Base-by-base conservation (phyloP, 768 basidiomycete species). In the Pulveroboletus ravenelii region DNA sequence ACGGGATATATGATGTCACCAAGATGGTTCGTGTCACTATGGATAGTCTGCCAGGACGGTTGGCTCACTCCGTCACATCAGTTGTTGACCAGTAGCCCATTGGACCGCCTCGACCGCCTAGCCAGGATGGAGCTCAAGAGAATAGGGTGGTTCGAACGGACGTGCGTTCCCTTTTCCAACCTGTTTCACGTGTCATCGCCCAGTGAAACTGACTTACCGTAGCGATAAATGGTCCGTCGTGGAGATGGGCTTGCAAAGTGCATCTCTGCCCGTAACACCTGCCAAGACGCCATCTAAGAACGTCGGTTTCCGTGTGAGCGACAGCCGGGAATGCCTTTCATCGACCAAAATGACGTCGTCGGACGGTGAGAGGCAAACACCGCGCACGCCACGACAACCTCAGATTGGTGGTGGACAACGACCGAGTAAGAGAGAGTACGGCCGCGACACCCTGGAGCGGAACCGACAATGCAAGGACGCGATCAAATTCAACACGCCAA, bases 141-240 rank as follows among this genome's bases (percentile, higher is more conserved):
- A 38, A 56, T 62, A 5, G 66, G 66, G 18, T 66, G 65, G 65
- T 53, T 66, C 6, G 64, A 66, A 54, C 63, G 66, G 56, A 36
- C 27, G 64, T 66, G 43, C 7, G 64, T 52, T 14, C 3, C 9
- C 10, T 17, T 9, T 1, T 3, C 13, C 4, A 10, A 10, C 1
- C 20, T 17, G 25, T 31, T 17, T 35, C 15, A 17, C 2, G 14
- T n/a, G 36, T n/a, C 23, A 6, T 15, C 6, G 9, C 18, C 10
- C 30, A 3, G 30, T 20, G 45, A 13, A 15, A 18, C n/a, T 23
- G n/a, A 15, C n/a, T 50, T 9, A 14, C 2, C 41, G 20, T 30
- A 66, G 66, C 10, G 64, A 68, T 54, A 60, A 63, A 37, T 66
- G 65, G 65, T 50, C 59, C 1, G 45, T 64, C 23, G 59, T 66